Evolutionary conservation across 2,329 filamentous ascomycete species (phyloP), one percentile per base, ranked within the genome.

Genomic region (Talaromyces sp.): DNA sequence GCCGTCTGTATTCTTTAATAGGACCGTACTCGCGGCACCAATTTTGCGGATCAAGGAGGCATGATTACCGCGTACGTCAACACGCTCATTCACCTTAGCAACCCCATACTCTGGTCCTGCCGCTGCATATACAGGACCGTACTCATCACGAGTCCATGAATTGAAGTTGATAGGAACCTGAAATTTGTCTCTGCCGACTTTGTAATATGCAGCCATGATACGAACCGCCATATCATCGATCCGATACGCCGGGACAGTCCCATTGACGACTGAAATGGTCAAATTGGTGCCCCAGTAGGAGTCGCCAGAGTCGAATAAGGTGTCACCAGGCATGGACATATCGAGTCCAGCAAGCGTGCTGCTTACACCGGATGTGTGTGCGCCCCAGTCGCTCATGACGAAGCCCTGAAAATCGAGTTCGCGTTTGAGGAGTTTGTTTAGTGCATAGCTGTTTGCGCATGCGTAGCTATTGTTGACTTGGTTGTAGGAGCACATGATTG

Each of bases 151-250:
- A 0, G 89, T 92, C 94, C 94, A 98, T 3, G 92, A 92, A 71
- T 90, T 89, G 79, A 97, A 97, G 83, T 93, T 98, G 76, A 91
- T 88, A 49, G 83, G 82, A 22, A 82, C 78, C 47, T 80, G 75
- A 68, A 76, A 71, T 45, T 75, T 75, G 65, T 86, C 84, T 63
- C 86, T 84, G 66, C 85, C 86, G 56, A 89, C 86, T 70, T 85
- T 86, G 77, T 87, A 89, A 75, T 85, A 89, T 1, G 85, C 86
- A 58, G 87, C 82, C 79, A 89, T 85, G 72, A 89, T 96, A 70
- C 95, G 88, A 78, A 92, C 90, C 4, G 88, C 91, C 89, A 97
- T 96, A 74, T 98, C 94, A 71, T 97, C 93, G 6, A 98, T 76
- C 58, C 94, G 87, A 85, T 91, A 96, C 70, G 91, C 87, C 0